phyloP scores from a whole-genome alignment of 495 filamentous ascomycete species.

The Penicillium pancosmium region DNA sequence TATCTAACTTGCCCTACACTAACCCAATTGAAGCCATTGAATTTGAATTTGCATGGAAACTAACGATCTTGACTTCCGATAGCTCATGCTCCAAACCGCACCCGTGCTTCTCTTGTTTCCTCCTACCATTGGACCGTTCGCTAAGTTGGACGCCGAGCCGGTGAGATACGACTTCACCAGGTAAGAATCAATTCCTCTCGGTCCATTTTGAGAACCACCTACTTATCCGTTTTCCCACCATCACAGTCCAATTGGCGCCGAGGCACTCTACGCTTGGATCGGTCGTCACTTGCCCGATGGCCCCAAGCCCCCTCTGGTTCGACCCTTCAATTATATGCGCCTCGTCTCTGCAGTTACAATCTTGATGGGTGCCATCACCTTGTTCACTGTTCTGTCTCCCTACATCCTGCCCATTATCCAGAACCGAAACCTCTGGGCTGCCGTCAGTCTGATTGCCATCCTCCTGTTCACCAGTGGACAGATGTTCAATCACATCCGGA shows the following conservation, averaged over 20 bases:
- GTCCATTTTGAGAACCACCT: background rate
- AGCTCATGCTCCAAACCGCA: slow-evolving; percentile 95
- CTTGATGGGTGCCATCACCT: slow-evolving; percentile 65
- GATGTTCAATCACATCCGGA: slow-evolving; percentile 99
- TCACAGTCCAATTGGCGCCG: slow-evolving; percentile 71
- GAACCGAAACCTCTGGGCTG: slow-evolving; percentile 93
- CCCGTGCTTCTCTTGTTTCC: slow-evolving; percentile 88
- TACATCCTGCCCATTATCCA: slow-evolving; percentile 84
- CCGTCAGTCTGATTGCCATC: slow-evolving; percentile 83
- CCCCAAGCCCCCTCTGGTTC: slow-evolving; percentile 72
- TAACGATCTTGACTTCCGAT: background rate
- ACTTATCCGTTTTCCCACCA: slow-evolving; percentile 5
- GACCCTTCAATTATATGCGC: slow-evolving; percentile 85
- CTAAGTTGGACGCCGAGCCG: slow-evolving; percentile 69
- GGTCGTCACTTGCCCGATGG: slow-evolving; percentile 72
- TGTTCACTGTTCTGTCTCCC: slow-evolving; percentile 74
- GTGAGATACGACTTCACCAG: slow-evolving; percentile 85
- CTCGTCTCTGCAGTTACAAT: slow-evolving; percentile 68
- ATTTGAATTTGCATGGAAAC: background rate
- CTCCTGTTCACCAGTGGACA: slow-evolving; percentile 95
- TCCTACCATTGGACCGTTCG: slow-evolving; percentile 83
- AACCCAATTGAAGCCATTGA: background rate
- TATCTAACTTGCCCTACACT: slow-evolving; percentile 35
- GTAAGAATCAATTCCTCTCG: slow-evolving; percentile 47
- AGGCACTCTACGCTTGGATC: slow-evolving; percentile 79